Base-by-base conservation (phyloP, 164 flowering plant species). In the Nymphaea thermarum region DNA sequence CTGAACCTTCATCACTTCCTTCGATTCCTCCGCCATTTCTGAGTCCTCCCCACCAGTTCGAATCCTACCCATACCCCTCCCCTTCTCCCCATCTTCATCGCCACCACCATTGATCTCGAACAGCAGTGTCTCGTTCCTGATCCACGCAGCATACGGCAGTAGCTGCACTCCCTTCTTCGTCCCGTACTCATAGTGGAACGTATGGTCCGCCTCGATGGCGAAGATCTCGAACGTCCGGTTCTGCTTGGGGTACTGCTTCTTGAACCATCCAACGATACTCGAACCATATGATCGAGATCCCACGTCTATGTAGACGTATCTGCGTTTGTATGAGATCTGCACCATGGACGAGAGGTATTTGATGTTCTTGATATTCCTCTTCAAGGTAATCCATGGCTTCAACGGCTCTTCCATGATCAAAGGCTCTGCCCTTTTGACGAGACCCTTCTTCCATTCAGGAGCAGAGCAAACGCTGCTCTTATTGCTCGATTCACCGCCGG, bases 81-180 rank as follows among this genome's bases (percentile, higher is more conserved):
- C 91, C 68, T 79, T 82, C 71, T 63, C 85, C 66, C 70, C 80
- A 18, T 65, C 66, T 41, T 81, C 77, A 70, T 80, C 71, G 15
- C 89, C 89, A 0, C 88, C 94, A 74, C 82, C 92, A 70, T 87
- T 87, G 59, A 94, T 80, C 74, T 91, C 98, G 67, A 94, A 94
- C 67, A 72, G 74, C 76, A 94, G 75, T 0, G 85, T 80, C 83
- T 94, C 98, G 66, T 91, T 91, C 77, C 74, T 84, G 67, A 88
- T 87, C 98, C 98, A 94, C 0, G 99, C 99, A 0, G 99, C 99
- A 72, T 85, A 91, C 0, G 99, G 99, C 80, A 94, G 68, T 53
- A 94, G 71, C 5, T 74, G 81, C 0, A 94, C 84, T 66, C 82
- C 81, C 70, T 91, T 94, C 59, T 55, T 43, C 16, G 43, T 17